These are phyloP conservation scores for Leccinum incarnatum DNA, from an alignment of 768 basidiomycete genomes.

Conservation along the genomic window DNA sequence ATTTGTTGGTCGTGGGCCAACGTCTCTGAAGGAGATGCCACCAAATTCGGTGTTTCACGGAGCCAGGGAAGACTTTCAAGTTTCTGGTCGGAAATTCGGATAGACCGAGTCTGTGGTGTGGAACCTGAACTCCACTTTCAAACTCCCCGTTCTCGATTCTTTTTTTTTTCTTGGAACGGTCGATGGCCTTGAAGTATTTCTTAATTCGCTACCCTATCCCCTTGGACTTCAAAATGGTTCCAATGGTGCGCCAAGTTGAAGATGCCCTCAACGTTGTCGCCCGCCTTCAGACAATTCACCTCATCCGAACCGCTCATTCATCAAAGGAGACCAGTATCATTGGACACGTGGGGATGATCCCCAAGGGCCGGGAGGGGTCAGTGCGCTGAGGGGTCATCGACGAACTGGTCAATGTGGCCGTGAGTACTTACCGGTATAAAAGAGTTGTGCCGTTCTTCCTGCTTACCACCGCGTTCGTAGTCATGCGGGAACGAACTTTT, in stretches of 20 bases:
- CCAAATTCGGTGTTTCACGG: background rate
- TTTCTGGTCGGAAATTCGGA: background rate
- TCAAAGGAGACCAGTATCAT: background rate
- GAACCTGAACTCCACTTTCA: background rate
- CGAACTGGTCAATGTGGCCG: background rate
- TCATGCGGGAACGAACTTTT: background rate
- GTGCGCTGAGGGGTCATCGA: background rate
- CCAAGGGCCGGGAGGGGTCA: background rate
- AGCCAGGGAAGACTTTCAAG: too few relatives aligned
- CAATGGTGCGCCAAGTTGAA: background rate
- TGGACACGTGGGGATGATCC: background rate
- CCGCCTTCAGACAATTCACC: background rate
- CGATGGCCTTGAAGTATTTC: background rate
- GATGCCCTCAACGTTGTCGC: background rate
- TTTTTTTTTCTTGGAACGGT: background rate
- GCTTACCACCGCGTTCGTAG: background rate
- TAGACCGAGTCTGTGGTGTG: background rate
- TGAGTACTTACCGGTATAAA: background rate
- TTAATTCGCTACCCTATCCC: background rate
- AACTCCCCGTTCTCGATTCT: background rate
- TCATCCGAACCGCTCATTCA: background rate
- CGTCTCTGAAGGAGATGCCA: background rate
- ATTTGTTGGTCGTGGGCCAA: conserved; percentile 4
- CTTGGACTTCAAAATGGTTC: background rate
- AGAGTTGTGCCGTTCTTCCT: background rate